Conservation (phyloP, 768 basidiomycete species). For the Boletus eberwhitei region DNA sequence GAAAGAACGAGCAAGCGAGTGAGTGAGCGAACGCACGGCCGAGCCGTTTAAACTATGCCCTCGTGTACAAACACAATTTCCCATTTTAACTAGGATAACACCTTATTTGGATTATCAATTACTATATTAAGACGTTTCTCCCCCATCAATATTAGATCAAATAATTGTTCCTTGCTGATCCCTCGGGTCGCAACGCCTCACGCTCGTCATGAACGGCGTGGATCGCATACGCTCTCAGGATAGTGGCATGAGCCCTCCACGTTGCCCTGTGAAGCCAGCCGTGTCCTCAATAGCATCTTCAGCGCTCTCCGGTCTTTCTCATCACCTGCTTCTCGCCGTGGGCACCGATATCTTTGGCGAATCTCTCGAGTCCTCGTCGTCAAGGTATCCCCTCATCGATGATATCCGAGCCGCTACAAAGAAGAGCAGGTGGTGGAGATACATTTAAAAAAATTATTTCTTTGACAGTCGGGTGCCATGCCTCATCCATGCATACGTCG, state of each 20-base stretch:
- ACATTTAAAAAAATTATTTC: neutral
- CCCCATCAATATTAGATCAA: constrained; percentile 3
- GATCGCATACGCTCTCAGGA: neutral
- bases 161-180: constrained; percentile 8
- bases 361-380: neutral
- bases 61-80: constrained; percentile 6
- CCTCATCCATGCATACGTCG: neutral
- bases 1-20: neutral
- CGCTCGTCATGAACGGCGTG: neutral
- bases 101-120: constrained; percentile 4
- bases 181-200: neutral
- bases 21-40: neutral
- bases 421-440: neutral
- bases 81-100: constrained; percentile 7
- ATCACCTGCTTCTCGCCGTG: neutral
- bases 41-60: constrained; percentile 9
- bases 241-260: neutral
- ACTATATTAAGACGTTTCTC: neutral
- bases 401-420: neutral
- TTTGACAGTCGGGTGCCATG: neutral
- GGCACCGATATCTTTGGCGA: neutral
- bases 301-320: neutral
- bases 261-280: neutral
- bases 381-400: neutral
- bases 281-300: too few species aligned